Evolutionary conservation across 2,329 filamentous ascomycete genomes (phyloP).

Genomic region (Pyrenophora graminea): DNA sequence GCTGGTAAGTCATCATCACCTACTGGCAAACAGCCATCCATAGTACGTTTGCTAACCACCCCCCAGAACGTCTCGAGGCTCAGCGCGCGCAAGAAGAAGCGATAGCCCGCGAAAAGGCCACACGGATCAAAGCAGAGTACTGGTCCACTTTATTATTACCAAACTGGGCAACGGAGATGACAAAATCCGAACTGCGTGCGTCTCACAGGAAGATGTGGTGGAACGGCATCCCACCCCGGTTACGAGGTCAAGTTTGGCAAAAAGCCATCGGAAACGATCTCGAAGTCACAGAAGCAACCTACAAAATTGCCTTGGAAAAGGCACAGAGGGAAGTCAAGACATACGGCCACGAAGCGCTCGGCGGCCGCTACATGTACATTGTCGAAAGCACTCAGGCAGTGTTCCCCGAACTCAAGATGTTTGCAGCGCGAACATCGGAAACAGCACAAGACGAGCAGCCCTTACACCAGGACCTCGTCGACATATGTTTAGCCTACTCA

Average conservation of each 20-base stretch:
- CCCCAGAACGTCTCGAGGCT: conserved; percentile 38
- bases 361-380: conserved; percentile 34
- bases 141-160: conserved; percentile 80
- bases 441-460: conserved; percentile 58
- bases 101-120: conserved; percentile 56
- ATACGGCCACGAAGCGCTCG: conserved; percentile 56
- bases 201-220: conserved; percentile 73
- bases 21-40: background rate
- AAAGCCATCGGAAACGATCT: conserved; percentile 75
- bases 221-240: conserved; percentile 73
- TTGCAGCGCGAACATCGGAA: conserved; percentile 54
- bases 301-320: conserved; percentile 69
- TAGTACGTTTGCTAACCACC: conserved; percentile 16
- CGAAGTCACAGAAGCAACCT: conserved; percentile 68
- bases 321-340: conserved; percentile 60
- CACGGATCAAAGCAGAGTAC: conserved; percentile 57
- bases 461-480: conserved; percentile 68
- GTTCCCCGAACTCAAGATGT: conserved; percentile 74
- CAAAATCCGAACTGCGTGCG: conserved; percentile 38
- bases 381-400: conserved; percentile 65
- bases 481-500: conserved; percentile 77
- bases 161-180: conserved; percentile 73
- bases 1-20: conserved; percentile 49
- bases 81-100: conserved; percentile 54
- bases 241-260: conserved; percentile 71